Percentiles rank a stretch among this genome's conserved stretches.
These are phyloP conservation scores for Xylogone sp. DNA, from an alignment of 2,329 filamentous ascomycete genomes.

Conservation along the genomic window DNA sequence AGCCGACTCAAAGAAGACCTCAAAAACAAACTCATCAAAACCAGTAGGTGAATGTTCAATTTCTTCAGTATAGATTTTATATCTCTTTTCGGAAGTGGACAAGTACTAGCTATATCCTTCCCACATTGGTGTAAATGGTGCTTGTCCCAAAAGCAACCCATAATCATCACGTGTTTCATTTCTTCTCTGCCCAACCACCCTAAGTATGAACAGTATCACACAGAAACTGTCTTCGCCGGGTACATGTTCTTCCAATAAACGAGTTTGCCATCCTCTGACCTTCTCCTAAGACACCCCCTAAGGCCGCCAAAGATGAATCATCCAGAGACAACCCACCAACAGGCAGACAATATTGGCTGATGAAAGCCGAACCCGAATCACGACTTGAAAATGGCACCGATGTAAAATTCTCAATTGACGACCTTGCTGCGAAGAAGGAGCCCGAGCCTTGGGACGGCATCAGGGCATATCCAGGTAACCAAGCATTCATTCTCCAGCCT, in stretches of 20 bases:
- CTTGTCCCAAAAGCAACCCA: too few relatives aligned
- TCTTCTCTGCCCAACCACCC: too few relatives aligned
- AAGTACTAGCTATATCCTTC: not conserved
- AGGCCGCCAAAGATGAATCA: not conserved
- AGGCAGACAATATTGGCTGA: slow-evolving; percentile 64
- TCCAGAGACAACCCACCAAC: not conserved
- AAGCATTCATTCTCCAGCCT: too few relatives aligned
- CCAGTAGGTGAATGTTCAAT: not conserved
- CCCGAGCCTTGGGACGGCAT: slow-evolving; percentile 90
- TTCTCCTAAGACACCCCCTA: not conserved
- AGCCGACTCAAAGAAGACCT: not conserved
- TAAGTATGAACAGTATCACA: too few relatives aligned
- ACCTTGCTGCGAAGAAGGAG: slow-evolving; percentile 65
- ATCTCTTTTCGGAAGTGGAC: too few relatives aligned
- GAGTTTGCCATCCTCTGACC: too few relatives aligned
- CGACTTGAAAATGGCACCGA: slow-evolving; percentile 83
- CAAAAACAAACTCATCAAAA: not conserved
- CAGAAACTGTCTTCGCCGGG: too few relatives aligned
- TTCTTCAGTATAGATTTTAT: not conserved
- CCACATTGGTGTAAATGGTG: too few relatives aligned
- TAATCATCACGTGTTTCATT: too few relatives aligned
- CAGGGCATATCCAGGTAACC: slow-evolving; percentile 44
- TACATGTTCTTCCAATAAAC: too few relatives aligned
- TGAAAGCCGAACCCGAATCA: slow-evolving; percentile 86
- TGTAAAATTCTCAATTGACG: slow-evolving; percentile 92